Base-by-base conservation (phyloP, 768 basidiomycete genomes). In the Mycena kentingensis region DNA sequence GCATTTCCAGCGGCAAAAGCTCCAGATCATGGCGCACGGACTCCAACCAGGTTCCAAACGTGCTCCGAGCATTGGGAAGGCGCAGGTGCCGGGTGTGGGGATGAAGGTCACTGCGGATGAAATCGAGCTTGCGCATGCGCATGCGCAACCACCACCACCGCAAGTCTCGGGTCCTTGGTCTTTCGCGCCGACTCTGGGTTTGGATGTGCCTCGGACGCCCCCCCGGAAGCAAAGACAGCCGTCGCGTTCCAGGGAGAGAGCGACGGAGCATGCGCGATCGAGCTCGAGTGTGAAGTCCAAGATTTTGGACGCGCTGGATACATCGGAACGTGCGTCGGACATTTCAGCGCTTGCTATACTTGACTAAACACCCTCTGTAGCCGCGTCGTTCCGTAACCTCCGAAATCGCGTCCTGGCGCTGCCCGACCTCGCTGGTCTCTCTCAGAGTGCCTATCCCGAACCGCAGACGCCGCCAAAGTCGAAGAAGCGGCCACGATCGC, bases 391-490 rank as follows among this genome's bases (percentile, higher is more conserved):
- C 22, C 41, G 41, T 26, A 42, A 24, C 25, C 22, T 42, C 13
- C 21, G 41, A 24, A 42, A n/a, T 42, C 21, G 41, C 11, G 26
- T 42, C 5, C 41, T 42, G 12, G 22, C 41, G 22, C 6, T 42
- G n/a, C 41, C 41, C 13, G 41, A 42, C 41, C 24, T 42, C 22
- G 41, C 41, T 7, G 41, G 41, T n/a, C 41, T 42, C 26, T 42
- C 41, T n/a, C n/a, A n/a, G n/a, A n/a, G n/a, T n/a, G n/a, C n/a
- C n/a, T n/a, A n/a, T n/a, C n/a, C n/a, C n/a, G n/a, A n/a, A n/a
- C n/a, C n/a, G n/a, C n/a, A n/a, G n/a, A n/a, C n/a, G n/a, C n/a
- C n/a, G n/a, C n/a, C n/a, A n/a, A n/a, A n/a, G n/a, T n/a, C n/a
- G n/a, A n/a, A n/a, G n/a, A n/a, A n/a, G n/a, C n/a, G n/a, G n/a